Conservation (phyloP, 2,329 filamentous ascomycete species). For the Trichoderma atroviride region DNA sequence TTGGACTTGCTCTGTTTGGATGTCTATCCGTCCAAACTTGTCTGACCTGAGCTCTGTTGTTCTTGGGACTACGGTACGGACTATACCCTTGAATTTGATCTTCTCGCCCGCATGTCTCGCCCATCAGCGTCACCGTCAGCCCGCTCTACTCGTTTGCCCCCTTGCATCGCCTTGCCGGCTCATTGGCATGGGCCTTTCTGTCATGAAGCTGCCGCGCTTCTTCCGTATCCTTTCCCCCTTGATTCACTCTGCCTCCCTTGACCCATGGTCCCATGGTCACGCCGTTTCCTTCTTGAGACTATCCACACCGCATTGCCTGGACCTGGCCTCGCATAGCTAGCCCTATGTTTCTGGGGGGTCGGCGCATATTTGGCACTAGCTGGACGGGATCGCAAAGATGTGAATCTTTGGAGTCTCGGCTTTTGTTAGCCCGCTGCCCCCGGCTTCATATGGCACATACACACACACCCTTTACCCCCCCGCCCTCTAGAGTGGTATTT, state of each 20-base stretch:
- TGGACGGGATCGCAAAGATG: not conserved
- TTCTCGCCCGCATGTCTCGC: not conserved
- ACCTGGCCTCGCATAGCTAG: slow-evolving; percentile 9
- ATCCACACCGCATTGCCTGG: slow-evolving; percentile 3
- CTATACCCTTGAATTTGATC: slow-evolving; percentile 5
- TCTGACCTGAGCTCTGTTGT: not conserved
- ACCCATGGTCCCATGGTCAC: slow-evolving; percentile 8
- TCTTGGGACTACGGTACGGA: not conserved
- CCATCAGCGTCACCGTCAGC: slow-evolving; percentile 26
- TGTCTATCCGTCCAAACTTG: slow-evolving; percentile 1
- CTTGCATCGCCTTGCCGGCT: slow-evolving; percentile 15
- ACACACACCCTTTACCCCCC: not conserved
- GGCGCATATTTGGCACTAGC: not conserved
- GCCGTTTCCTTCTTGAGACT: not conserved
- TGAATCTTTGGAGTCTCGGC: slow-evolving; percentile 11
- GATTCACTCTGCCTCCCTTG: not conserved
- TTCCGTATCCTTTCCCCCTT: not conserved
- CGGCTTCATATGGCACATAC: slow-evolving; percentile 16
- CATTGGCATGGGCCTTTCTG: slow-evolving; percentile 16
- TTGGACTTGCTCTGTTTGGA: not conserved
- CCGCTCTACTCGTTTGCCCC: slow-evolving; percentile 19
- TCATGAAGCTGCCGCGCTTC: not conserved
- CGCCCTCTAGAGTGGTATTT: not conserved
- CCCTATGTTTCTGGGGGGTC: slow-evolving; percentile 13
- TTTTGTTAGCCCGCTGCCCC: slow-evolving; percentile 19